Evolutionary conservation across 805 yeast genomes (phyloP).

Genomic region (Candida vaughaniae): DNA sequence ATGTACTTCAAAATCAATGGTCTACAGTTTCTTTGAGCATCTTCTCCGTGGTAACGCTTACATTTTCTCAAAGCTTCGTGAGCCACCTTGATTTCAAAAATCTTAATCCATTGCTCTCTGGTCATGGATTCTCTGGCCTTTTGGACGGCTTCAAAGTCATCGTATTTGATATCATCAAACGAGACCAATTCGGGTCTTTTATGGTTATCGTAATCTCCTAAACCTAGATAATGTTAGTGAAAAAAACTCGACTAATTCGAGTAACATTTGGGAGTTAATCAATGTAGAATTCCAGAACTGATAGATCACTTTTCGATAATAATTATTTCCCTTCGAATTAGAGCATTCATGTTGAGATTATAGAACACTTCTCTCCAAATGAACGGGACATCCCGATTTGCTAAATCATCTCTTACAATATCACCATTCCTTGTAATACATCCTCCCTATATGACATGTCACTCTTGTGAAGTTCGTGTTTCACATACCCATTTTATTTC

Average conservation of each 20-base stretch:
- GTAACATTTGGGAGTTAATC: too few relatives aligned
- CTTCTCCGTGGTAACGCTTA: constrained; percentile 55
- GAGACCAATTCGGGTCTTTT: constrained; percentile 70
- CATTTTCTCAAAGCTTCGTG: constrained; percentile 78
- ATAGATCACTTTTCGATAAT: too few relatives aligned
- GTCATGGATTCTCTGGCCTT: constrained; percentile 75
- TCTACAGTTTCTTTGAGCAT: constrained; percentile 69
- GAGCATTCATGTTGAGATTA: too few relatives aligned
- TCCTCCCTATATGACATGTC: too few relatives aligned
- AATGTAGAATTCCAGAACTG: too few relatives aligned
- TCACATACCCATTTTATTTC: constrained; percentile 19
- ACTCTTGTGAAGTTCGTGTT: not conserved
- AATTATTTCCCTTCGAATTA: too few relatives aligned
- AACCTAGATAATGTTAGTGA: constrained; percentile 17
- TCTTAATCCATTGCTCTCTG: constrained; percentile 78
- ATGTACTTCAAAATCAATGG: constrained; percentile 74
- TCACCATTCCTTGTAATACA: too few relatives aligned
- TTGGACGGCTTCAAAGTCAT: constrained; percentile 58
- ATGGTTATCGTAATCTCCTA: constrained; percentile 40
- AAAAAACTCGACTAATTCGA: too few relatives aligned
- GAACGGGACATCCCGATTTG: too few relatives aligned
- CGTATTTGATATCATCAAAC: constrained; percentile 79
- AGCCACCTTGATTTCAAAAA: constrained; percentile 62
- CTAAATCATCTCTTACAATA: too few relatives aligned
- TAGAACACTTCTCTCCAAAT: too few relatives aligned